These are phyloP conservation scores for Monilinia fructigena DNA, from an alignment of 2,329 filamentous ascomycete genomes.

Conservation along the genomic window DNA sequence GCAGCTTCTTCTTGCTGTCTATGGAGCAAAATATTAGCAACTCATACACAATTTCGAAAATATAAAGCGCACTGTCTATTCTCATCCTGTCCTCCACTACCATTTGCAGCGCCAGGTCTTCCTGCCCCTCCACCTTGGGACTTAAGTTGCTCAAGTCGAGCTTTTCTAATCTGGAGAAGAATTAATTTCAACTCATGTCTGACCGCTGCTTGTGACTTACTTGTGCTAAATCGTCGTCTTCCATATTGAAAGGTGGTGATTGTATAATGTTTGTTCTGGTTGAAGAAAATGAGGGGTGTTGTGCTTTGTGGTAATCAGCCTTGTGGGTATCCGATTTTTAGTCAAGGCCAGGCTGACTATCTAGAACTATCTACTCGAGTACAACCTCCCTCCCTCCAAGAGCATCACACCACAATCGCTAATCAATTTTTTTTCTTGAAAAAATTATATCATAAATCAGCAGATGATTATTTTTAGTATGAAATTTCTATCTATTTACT, in stretches of 20 bases:
- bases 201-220: conserved; percentile 25
- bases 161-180: conserved; percentile 72
- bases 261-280: not conserved
- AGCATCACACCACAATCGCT: not conserved
- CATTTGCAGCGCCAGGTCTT: conserved; percentile 46
- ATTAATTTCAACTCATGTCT: not conserved
- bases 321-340: not conserved
- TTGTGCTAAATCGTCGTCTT: conserved; percentile 41
- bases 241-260: conserved; percentile 31
- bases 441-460: not conserved
- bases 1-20: conserved; percentile 63
- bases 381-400: too few relatives aligned
- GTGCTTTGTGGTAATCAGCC: conserved; percentile 3
- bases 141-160: conserved; percentile 90
- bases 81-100: conserved; percentile 56
- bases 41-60: conserved; percentile 26
- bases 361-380: too few relatives aligned
- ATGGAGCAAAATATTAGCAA: not conserved
- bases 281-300: conserved; percentile 17
- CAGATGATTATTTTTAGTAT: not conserved
- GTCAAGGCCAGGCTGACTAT: conserved; percentile 6
- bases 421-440: too few relatives aligned
- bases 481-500: not conserved
- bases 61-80: conserved; percentile 57
- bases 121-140: conserved; percentile 59